Percentiles rank a stretch among this genome's conserved stretches.
These are phyloP conservation scores for Alternaria gansuensis DNA, from an alignment of 2,329 filamentous ascomycete genomes.

Conservation along the genomic window DNA sequence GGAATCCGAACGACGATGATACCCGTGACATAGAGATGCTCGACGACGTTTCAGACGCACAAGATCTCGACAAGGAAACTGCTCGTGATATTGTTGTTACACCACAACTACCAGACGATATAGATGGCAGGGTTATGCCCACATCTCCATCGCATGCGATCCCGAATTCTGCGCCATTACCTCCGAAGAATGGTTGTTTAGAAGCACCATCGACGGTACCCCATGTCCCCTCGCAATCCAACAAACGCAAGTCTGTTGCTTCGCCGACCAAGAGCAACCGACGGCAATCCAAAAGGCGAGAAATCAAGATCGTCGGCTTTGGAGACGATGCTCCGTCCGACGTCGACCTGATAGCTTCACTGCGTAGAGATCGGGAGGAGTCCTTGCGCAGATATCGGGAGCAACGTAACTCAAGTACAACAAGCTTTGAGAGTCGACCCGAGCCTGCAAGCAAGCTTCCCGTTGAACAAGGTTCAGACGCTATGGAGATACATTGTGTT, in stretches of 20 bases:
- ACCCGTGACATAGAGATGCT: slow-evolving; percentile 2
- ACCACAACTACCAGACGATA: background rate
- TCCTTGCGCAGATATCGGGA: slow-evolving; percentile 27
- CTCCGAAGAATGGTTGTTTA: background rate
- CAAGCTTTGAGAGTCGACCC: slow-evolving; percentile 21
- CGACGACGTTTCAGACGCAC: background rate
- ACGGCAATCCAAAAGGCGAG: slow-evolving; percentile 34
- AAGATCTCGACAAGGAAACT: background rate
- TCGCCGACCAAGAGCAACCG: slow-evolving; percentile 31
- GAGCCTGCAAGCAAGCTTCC: slow-evolving; percentile 6
- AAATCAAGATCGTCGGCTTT: slow-evolving; percentile 37
- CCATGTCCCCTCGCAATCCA: slow-evolving; percentile 5
- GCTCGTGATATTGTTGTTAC: background rate
- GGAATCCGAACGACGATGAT: too few species aligned
- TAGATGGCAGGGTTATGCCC: background rate
- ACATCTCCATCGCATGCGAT: background rate
- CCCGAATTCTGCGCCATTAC: background rate
- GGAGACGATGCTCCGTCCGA: slow-evolving; percentile 10
- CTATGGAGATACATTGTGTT: slow-evolving; percentile 17
- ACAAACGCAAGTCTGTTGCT: slow-evolving; percentile 37
- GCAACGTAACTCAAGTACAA: slow-evolving; percentile 24
- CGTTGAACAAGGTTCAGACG: slow-evolving; percentile 8
- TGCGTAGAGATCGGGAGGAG: slow-evolving; percentile 26
- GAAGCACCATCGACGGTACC: background rate
- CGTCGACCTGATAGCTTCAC: slow-evolving; percentile 10